phyloP scores from a whole-genome alignment of 163 green algal genomes.

The Chlamydomonas reinhardtii region DNA sequence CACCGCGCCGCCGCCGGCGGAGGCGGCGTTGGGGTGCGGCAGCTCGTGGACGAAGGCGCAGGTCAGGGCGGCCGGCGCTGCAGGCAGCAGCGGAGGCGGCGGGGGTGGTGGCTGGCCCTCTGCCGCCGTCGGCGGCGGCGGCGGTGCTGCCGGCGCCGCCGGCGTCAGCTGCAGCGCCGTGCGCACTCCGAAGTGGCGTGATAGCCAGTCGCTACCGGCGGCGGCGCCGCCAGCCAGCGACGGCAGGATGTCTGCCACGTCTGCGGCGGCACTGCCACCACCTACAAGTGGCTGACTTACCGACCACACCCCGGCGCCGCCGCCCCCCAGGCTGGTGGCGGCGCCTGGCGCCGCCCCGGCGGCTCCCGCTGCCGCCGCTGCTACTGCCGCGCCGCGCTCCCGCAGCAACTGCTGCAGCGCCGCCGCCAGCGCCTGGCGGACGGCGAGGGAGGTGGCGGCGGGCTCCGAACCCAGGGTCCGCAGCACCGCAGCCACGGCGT shows the following conservation, averaged over 20 bases:
- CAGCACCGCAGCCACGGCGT: background rate
- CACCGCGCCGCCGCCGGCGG: slow-evolving; percentile 3
- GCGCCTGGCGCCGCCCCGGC: background rate
- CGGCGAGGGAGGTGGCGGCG: background rate
- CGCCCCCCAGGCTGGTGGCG: too few species aligned
- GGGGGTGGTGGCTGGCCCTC: background rate
- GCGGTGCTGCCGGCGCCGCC: background rate
- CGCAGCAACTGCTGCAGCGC: slow-evolving; percentile 1
- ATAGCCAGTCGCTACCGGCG: background rate
- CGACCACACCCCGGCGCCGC: too few species aligned
- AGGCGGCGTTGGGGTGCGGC: background rate
- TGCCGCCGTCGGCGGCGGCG: background rate
- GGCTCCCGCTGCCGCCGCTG: background rate
- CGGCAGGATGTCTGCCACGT: too few species aligned
- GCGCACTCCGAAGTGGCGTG: slow-evolving; percentile 21
- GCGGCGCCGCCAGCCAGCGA: background rate
- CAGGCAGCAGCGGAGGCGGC: background rate
- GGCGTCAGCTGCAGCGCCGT: background rate
- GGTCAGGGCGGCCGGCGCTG: background rate
- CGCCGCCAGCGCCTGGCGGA: background rate
- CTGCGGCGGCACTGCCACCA: background rate
- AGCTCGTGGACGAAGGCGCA: slow-evolving; percentile 27
- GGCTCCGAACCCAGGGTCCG: background rate
- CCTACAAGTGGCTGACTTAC: too few species aligned
- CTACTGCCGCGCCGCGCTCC: background rate